phyloP scores from a whole-genome alignment of 345 rosid species.

The Bruguiera sexangula region DNA sequence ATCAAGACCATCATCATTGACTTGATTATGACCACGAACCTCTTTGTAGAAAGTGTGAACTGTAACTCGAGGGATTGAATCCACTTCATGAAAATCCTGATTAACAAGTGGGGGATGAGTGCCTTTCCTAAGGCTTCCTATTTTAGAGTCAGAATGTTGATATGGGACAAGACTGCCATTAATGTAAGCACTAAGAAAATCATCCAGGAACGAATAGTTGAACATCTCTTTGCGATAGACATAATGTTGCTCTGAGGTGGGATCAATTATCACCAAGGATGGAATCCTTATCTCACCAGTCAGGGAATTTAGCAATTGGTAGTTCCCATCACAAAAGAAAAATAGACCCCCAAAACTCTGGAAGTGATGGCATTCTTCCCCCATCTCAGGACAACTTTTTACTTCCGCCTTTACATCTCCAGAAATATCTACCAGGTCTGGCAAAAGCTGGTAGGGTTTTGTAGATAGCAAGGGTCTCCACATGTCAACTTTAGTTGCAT shows the following conservation, averaged over 20 bases:
- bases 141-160: constrained; percentile 48
- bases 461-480: constrained; percentile 26
- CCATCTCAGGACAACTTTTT: constrained; percentile 24
- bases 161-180: constrained; percentile 64
- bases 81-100: constrained; percentile 72
- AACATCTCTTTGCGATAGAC: constrained; percentile 42
- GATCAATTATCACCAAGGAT: constrained; percentile 69
- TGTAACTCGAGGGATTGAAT: constrained; percentile 67
- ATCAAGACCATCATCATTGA: constrained; percentile 33
- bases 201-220: constrained; percentile 42
- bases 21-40: constrained; percentile 55
- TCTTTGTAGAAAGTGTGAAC: constrained; percentile 48
- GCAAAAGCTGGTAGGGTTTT: constrained; percentile 30
- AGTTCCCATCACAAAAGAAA: constrained; percentile 76
- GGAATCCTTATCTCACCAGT: constrained; percentile 75
- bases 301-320: constrained; percentile 49
- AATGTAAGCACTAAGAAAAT: constrained; percentile 56
- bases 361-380: constrained; percentile 35
- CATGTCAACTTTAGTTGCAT: constrained; percentile 24
- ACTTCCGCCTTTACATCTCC: constrained; percentile 30
- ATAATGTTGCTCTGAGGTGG: constrained; percentile 62
- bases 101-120: constrained; percentile 74
- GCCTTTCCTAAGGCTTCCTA: constrained; percentile 43
- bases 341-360: constrained; percentile 59
- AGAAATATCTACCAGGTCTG: constrained; percentile 23